phyloP scores from a whole-genome alignment of 345 rosid genomes.

The Melaleuca quinquenervia region DNA sequence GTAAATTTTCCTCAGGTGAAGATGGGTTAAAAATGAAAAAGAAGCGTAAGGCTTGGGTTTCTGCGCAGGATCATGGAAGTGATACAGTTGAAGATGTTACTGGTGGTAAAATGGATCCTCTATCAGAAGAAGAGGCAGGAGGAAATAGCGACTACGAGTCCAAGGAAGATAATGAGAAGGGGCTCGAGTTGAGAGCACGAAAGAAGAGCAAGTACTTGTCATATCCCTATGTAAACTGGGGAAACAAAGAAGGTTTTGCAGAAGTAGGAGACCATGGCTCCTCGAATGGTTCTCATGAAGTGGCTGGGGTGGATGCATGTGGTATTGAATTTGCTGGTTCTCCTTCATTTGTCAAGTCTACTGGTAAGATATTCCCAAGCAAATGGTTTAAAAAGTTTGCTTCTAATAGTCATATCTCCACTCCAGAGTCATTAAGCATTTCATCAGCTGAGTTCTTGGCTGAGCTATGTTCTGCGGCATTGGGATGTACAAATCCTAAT shows the following conservation, averaged over 20 bases:
- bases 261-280: constrained; percentile 12
- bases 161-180: constrained; percentile 11
- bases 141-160: neutral
- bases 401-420: constrained; percentile 14
- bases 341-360: constrained; percentile 35
- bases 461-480: constrained; percentile 42
- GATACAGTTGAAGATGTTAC: constrained; percentile 12
- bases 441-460: constrained; percentile 46
- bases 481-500: constrained; percentile 29
- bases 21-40: constrained; percentile 12
- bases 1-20: constrained; percentile 3
- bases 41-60: constrained; percentile 15
- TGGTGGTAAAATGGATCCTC: neutral
- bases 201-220: constrained; percentile 66
- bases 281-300: constrained; percentile 8
- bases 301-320: constrained; percentile 1
- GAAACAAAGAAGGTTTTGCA: constrained; percentile 4
- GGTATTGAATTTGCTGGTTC: constrained; percentile 29
- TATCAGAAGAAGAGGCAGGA: neutral
- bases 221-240: constrained; percentile 51
- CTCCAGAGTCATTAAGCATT: constrained; percentile 29
- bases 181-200: constrained; percentile 40
- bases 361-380: constrained; percentile 46
- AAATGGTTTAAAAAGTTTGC: constrained; percentile 42
- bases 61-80: neutral